Evolutionary conservation across 768 basidiomycete species (phyloP).

Genomic region (Scleroderma citrinum): DNA sequence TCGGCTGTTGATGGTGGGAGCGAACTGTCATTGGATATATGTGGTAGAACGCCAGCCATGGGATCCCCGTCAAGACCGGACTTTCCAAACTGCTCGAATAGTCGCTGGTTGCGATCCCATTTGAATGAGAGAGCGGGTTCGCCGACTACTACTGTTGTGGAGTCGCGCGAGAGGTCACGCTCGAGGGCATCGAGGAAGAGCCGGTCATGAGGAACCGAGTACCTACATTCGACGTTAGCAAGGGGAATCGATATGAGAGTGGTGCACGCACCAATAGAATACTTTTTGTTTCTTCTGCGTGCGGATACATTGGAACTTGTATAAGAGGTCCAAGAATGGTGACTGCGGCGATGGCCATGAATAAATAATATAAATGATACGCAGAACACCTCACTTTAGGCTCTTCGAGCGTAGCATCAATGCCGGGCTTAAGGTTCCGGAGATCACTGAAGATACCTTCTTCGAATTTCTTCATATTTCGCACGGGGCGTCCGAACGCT

Average conservation of each 20-base stretch:
- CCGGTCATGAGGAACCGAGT: constrained; percentile 94
- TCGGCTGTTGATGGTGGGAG: constrained; percentile 7
- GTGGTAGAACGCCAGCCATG: constrained; percentile 28
- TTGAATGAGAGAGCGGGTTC: constrained; percentile 87
- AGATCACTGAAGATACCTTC: constrained; percentile 95
- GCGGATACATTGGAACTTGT: constrained; percentile 95
- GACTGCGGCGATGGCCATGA: constrained; percentile 44
- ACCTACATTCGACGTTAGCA: constrained; percentile 44
- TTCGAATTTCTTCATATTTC: constrained; percentile 95
- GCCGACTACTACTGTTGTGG: constrained; percentile 69
- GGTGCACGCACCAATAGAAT: constrained; percentile 79
- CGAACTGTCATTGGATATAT: constrained; percentile 23
- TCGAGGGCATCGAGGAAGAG: constrained; percentile 96
- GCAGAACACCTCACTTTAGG: constrained; percentile 65
- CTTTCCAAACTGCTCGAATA: constrained; percentile 82
- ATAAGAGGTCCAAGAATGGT: constrained; percentile 86
- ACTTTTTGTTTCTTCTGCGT: constrained; percentile 99
- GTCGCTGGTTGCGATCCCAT: constrained; percentile 78
- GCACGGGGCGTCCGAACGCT: constrained; percentile 85
- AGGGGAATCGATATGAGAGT: not conserved
- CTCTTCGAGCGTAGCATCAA: constrained; percentile 89
- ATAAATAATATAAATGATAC: not conserved
- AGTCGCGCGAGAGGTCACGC: constrained; percentile 90
- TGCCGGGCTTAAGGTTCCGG: constrained; percentile 88
- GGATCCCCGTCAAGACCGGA: constrained; percentile 30